Conservation (phyloP, 2,329 filamentous ascomycete genomes). For the Fusarium sacchari region DNA sequence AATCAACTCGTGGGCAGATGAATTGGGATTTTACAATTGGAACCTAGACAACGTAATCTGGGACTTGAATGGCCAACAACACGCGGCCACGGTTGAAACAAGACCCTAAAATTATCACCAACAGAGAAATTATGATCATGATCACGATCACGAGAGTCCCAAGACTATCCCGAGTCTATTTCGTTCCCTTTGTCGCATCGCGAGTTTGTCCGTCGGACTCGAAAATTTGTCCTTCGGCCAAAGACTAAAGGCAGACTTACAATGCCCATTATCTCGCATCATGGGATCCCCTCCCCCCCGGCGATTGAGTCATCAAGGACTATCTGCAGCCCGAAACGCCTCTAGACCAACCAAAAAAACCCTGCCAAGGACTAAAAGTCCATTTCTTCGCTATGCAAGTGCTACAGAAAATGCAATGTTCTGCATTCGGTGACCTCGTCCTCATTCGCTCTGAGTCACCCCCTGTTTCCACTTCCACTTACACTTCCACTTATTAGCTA, state of each 20-base stretch:
- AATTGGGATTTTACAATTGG: neutral
- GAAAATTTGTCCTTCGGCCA: neutral
- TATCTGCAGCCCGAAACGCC: slow-evolving; percentile 13
- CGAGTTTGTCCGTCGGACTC: neutral
- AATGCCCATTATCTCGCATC: slow-evolving; percentile 26
- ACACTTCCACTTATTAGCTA: neutral
- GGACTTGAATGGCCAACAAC: slow-evolving; percentile 29
- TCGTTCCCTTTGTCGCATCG: neutral
- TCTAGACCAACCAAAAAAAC: slow-evolving; percentile 4
- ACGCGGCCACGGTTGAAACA: slow-evolving; percentile 41
- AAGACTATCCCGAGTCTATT: neutral
- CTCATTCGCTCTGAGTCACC: slow-evolving; percentile 23
- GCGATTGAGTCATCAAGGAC: slow-evolving; percentile 42
- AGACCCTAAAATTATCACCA: neutral
- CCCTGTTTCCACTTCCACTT: neutral
- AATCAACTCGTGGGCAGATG: neutral
- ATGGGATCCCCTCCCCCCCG: slow-evolving; percentile 36
- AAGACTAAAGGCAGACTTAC: neutral
- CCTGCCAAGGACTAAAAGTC: slow-evolving; percentile 17
- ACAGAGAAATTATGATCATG: neutral
- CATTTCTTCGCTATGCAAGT: slow-evolving; percentile 25
- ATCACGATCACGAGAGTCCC: neutral
- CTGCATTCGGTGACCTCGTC: slow-evolving; percentile 19
- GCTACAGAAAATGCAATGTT: slow-evolving; percentile 14
- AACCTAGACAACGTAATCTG: slow-evolving; percentile 9